Evolutionary conservation across 2,329 filamentous ascomycete genomes (phyloP), one percentile per base, ranked within the genome.

Genomic region (Hypoxylon sp.): DNA sequence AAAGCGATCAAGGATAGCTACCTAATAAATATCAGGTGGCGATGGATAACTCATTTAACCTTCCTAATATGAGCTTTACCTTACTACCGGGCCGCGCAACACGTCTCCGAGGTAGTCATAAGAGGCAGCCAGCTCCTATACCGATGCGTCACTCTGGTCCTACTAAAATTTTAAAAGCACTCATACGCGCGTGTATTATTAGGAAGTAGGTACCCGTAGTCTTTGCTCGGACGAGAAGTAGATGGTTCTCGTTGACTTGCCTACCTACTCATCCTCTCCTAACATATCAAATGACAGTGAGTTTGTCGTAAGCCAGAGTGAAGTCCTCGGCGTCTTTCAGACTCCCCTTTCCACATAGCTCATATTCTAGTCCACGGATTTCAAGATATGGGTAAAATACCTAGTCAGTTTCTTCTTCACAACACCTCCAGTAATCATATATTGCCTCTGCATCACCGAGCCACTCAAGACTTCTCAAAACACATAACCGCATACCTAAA

Each of bases 401-500:
- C 24, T n/a, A n/a, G n/a, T n/a, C n/a, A n/a, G n/a, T n/a, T n/a
- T n/a, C n/a, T n/a, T n/a, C n/a, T n/a, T n/a, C n/a, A n/a, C n/a
- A n/a, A n/a, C n/a, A n/a, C n/a, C n/a, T n/a, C n/a, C n/a, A n/a
- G n/a, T n/a, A n/a, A n/a, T n/a, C n/a, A 11, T 24, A 19, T 2
- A 26, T 11, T 8, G 10, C 20, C 7, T 32, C n/a, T n/a, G n/a
- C 17, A 7, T 7, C 17, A 26, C 34, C 6, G 4, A 6, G 10
- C 20, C 6, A 7, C n/a, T 63, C 53, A 75, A 13, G 72, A 68
- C 67, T 87, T 87, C 68, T 80, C 74, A 68, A 88, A 87, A 13
- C 79, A 80, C 80, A 88, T 85, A 10, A 88, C 83, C 17, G 84
- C 84, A 70, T 88, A 88, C 37, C 81, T 77, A 71, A 88, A 88